phyloP scores from a whole-genome alignment of 495 filamentous ascomycete genomes.

The Podospora pseudoanserina region DNA sequence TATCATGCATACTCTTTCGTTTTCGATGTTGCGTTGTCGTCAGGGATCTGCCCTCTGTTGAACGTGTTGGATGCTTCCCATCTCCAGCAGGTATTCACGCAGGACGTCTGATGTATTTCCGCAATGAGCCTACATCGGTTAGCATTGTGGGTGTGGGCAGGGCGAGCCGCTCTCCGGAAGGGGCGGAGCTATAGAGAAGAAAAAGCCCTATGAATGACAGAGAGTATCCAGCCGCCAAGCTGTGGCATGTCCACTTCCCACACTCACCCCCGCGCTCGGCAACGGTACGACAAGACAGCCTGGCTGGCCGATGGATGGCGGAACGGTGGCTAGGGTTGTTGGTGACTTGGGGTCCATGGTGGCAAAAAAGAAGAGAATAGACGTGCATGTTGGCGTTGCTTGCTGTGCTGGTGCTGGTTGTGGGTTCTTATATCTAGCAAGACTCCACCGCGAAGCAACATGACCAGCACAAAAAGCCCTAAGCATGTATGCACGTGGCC shows the following conservation, averaged over 20 bases:
- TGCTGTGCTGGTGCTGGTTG: neutral
- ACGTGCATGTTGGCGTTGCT: neutral
- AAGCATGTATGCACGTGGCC: slow-evolving; percentile 28
- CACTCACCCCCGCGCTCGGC: neutral
- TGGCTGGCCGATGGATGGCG: neutral
- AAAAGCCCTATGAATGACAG: neutral
- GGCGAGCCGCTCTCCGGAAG: neutral
- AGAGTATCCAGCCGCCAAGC: neutral
- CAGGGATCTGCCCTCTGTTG: neutral
- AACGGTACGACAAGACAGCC: neutral
- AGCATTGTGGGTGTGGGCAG: neutral
- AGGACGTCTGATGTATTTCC: neutral
- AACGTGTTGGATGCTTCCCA: too few species aligned
- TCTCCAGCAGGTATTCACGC: neutral
- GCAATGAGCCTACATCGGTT: neutral
- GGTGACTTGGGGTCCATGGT: neutral
- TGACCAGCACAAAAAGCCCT: slow-evolving; percentile 13
- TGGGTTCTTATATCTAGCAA: neutral
- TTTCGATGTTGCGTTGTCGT: neutral
- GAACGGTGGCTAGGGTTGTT: neutral
- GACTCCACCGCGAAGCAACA: slow-evolving; percentile 21
- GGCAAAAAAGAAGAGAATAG: slow-evolving; percentile 11
- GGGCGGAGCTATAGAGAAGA: neutral
- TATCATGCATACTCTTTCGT: neutral
- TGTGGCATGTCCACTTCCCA: neutral